Conservation (phyloP, 306 rosid species). For the Glycyrrhiza uralensis region DNA sequence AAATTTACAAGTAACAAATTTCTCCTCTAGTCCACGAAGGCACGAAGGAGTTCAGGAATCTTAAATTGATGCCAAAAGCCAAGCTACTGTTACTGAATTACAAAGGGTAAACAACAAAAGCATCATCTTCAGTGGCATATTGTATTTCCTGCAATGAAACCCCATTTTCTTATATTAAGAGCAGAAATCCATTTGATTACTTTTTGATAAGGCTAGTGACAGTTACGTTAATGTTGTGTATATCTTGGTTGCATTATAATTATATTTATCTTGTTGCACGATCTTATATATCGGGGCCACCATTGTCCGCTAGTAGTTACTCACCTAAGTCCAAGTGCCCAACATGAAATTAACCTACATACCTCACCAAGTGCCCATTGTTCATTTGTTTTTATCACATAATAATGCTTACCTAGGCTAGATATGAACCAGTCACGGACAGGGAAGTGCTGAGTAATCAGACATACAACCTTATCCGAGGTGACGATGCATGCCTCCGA, state of each 20-base stretch:
- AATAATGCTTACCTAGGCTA: neutral
- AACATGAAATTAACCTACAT: neutral
- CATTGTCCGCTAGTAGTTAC: neutral
- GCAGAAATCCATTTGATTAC: neutral
- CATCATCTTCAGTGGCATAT: neutral
- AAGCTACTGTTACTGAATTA: neutral
- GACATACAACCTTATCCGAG: constrained; percentile 15
- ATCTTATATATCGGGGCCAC: neutral
- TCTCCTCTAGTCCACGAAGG: too few species aligned
- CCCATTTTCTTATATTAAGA: neutral
- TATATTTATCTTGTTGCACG: neutral
- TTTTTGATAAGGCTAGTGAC: neutral
- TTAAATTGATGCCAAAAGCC: neutral
- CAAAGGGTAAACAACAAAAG: too few species aligned
- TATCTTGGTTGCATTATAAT: neutral
- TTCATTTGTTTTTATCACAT: neutral
- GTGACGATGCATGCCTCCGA: constrained; percentile 5
- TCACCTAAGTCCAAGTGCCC: too few species aligned
- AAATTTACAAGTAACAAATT: too few species aligned
- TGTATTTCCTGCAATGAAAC: too few species aligned
- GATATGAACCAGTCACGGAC: neutral
- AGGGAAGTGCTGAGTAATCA: constrained; percentile 18
- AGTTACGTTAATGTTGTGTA: neutral
- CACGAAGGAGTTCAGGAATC: too few species aligned
- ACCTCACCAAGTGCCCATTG: too few species aligned